These are phyloP conservation scores for Linum lewisii DNA, from an alignment of 345 rosid genomes.

Conservation along the genomic window DNA sequence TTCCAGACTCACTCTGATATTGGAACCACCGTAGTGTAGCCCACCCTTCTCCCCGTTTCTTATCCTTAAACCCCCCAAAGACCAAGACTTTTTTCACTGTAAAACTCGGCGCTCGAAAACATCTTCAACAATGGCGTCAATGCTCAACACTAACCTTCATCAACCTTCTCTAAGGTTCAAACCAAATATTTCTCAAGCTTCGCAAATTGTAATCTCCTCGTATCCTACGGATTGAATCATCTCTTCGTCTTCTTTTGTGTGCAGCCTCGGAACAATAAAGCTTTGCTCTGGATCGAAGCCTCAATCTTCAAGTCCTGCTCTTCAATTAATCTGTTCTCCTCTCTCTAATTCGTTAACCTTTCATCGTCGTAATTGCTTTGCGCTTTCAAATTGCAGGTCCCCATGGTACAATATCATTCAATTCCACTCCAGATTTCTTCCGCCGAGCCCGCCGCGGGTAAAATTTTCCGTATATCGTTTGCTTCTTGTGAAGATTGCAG, in stretches of 20 bases:
- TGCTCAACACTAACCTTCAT: conserved; percentile 36
- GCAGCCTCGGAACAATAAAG: conserved; percentile 61
- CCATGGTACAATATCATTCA: conserved; percentile 42
- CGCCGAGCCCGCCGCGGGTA: conserved; percentile 67
- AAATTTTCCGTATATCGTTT: not conserved
- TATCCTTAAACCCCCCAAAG: not conserved
- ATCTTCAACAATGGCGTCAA: conserved; percentile 39
- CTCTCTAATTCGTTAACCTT: not conserved
- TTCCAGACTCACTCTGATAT: not conserved
- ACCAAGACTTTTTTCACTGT: not conserved
- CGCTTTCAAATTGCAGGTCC: conserved; percentile 22
- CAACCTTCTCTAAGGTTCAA: conserved; percentile 50
- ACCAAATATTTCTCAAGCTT: not conserved
- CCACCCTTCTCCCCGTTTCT: not conserved
- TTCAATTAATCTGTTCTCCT: conserved; percentile 3
- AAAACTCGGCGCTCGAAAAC: not conserved
- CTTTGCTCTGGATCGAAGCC: conserved; percentile 65
- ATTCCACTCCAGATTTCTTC: conserved; percentile 56
- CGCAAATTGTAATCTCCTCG: no score
- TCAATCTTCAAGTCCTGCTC: conserved; percentile 42
- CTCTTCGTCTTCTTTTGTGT: conserved; percentile 11
- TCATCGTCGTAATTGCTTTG: not conserved
- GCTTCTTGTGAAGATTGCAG: not conserved
- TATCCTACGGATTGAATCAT: no score
- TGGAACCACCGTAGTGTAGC: not conserved